phyloP scores from a whole-genome alignment of 768 basidiomycete species.

The Phlegmacium glaucopus region DNA sequence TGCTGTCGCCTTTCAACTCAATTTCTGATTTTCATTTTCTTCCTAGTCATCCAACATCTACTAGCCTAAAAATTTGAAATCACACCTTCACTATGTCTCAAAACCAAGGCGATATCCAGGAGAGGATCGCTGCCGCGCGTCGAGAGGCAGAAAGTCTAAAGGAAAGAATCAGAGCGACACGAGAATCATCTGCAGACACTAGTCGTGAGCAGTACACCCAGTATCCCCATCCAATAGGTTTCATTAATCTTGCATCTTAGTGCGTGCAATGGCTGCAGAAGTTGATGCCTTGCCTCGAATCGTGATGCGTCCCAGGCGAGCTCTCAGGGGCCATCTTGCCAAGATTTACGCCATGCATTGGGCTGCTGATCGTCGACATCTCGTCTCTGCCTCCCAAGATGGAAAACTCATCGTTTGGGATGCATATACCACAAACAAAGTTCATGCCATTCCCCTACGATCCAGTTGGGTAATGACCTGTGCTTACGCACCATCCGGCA shows the following conservation, averaged over 20 bases:
- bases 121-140: slow-evolving; percentile 92
- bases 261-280: slow-evolving; percentile 98
- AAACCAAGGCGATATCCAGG: slow-evolving; percentile 81
- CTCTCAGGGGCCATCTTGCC: slow-evolving; percentile 94
- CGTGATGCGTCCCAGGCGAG: slow-evolving; percentile 93
- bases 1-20: slow-evolving; percentile 12
- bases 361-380: slow-evolving; percentile 94
- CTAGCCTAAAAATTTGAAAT: not conserved
- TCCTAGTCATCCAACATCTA: slow-evolving; percentile 1
- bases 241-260: slow-evolving; percentile 37
- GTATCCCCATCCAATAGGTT: slow-evolving; percentile 11
- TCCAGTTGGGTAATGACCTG: slow-evolving; percentile 99
- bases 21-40: slow-evolving; percentile 11
- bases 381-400: slow-evolving; percentile 99
- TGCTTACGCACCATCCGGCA: slow-evolving; percentile 95
- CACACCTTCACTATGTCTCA: slow-evolving; percentile 55
- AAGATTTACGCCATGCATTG: slow-evolving; percentile 99
- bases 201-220: slow-evolving; percentile 63
- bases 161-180: slow-evolving; percentile 97
- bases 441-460: slow-evolving; percentile 96
- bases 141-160: slow-evolving; percentile 96
- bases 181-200: slow-evolving; percentile 97
- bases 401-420: slow-evolving; percentile 99
- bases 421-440: slow-evolving; percentile 99
- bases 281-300: slow-evolving; percentile 95